Conservation (phyloP, 2,329 filamentous ascomycete genomes). For the Calonectria montana region DNA sequence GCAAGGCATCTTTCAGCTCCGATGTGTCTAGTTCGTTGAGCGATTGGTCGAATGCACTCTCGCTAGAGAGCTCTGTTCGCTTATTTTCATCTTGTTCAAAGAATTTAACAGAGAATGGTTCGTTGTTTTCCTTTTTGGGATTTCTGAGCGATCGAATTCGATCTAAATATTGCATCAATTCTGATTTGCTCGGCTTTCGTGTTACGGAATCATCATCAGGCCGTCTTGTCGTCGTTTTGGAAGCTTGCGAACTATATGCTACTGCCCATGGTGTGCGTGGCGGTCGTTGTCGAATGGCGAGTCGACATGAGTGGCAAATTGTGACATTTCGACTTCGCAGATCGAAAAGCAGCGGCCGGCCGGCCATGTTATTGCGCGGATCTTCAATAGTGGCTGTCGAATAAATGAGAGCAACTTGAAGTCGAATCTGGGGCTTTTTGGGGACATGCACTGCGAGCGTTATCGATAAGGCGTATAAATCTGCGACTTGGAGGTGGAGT, state of each 20-base stretch:
- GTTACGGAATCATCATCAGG: slow-evolving; percentile 30
- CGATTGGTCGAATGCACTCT: slow-evolving; percentile 55
- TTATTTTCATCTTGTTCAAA: slow-evolving; percentile 59
- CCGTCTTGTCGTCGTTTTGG: slow-evolving; percentile 32
- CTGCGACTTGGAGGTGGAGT: slow-evolving; percentile 20
- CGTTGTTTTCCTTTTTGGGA: slow-evolving; percentile 25
- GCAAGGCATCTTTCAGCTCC: slow-evolving; percentile 50
- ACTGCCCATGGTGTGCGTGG: slow-evolving; percentile 42
- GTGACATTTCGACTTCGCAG: slow-evolving; percentile 48
- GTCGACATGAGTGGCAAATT: slow-evolving; percentile 53
- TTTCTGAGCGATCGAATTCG: slow-evolving; percentile 41
- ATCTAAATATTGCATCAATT: slow-evolving; percentile 44
- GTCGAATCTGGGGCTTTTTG: slow-evolving; percentile 38
- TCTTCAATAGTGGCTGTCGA: slow-evolving; percentile 16
- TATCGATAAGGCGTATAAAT: slow-evolving; percentile 48
- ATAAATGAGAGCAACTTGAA: slow-evolving; percentile 9
- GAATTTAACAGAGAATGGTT: slow-evolving; percentile 53
- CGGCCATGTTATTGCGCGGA: slow-evolving; percentile 45
- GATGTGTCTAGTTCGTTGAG: slow-evolving; percentile 50
- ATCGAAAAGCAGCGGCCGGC: slow-evolving; percentile 50
- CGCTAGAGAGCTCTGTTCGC: slow-evolving; percentile 51
- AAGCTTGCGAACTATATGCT: slow-evolving; percentile 48
- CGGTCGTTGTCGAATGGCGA: slow-evolving; percentile 43
- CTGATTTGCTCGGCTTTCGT: slow-evolving; percentile 40
- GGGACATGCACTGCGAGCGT: slow-evolving; percentile 18